Evolutionary conservation across 2,329 filamentous ascomycete genomes (phyloP), one percentile per base, ranked within the genome.

Genomic region (Diaporthe helianthi): DNA sequence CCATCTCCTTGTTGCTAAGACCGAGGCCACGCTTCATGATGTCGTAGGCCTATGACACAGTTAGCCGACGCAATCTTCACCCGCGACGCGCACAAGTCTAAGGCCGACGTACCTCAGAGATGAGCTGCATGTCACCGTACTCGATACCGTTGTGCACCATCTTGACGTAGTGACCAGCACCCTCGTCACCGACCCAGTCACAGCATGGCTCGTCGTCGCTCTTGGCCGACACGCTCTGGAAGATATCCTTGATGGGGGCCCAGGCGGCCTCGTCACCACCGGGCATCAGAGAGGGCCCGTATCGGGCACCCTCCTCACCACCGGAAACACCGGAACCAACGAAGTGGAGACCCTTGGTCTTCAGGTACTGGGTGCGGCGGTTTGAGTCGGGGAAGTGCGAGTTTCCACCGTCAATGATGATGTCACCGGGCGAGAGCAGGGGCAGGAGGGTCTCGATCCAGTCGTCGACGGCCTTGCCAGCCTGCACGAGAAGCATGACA

Each of bases 121-220:
- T 99, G 79, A 99, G 89, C 88, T 99, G 96, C 96, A 99, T 99
- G 86, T 99, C 96, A 90, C 96, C 96, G 82, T 99, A 99, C 87
- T 99, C 96, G 78, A 99, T 99, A 89, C 96, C 96, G 86, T 99
- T 99, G 92, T 99, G 96, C 73, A 99, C 96, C 96, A 99, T 99
- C 93, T 99, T 99, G 87, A 99, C 95, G 88, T 98, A 99, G 91
- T 99, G 96, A 78, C 96, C 96, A 85, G 96, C 93, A 90, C 96
- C 96, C 84, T 98, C 94, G 85, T 98, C 96, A 86, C 96, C 96
- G 78, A 99, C 96, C 96, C 96, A 99, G 85, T 99, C 96, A 81
- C 96, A 99, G 90, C 96, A 99, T 75, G 96, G 86, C 89, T 99
- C 96, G 78, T 91, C 91, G 79, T 98, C 95, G 83, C 93, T 97